Percentiles rank a stretch among this genome's conserved stretches.
Conservation (phyloP, 116 monocot genomes). For the Phalaenopsis hybrid region DNA sequence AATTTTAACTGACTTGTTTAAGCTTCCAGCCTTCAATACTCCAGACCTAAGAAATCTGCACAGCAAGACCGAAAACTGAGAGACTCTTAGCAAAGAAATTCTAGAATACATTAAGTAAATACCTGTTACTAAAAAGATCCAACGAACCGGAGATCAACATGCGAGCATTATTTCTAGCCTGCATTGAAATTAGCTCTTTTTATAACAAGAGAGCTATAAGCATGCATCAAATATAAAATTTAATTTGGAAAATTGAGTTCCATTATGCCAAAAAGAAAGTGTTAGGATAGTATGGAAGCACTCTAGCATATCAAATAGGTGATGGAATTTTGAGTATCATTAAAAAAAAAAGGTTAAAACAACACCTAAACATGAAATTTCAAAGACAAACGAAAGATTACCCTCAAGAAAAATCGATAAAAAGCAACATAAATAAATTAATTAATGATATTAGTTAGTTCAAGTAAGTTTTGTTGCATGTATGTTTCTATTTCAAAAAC, state of each 20-base stretch:
- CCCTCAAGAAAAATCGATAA: neutral
- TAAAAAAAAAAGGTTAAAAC: neutral
- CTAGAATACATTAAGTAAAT: slow-evolving; percentile 6
- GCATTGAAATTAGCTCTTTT: slow-evolving; percentile 4
- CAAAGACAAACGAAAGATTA: neutral
- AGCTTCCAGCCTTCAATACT: slow-evolving; percentile 66
- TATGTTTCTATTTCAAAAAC: neutral
- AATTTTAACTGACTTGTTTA: slow-evolving; percentile 37
- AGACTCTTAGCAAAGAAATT: neutral
- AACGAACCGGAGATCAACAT: slow-evolving; percentile 85
- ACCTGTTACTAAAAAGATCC: slow-evolving; percentile 85
- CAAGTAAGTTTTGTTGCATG: neutral
- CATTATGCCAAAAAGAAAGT: neutral
- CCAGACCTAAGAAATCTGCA: slow-evolving; percentile 69
- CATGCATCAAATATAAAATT: neutral
- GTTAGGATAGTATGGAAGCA: neutral
- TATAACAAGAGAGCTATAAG: neutral
- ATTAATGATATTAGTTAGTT: neutral
- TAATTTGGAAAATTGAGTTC: neutral
- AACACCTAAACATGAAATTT: neutral
- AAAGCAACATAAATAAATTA: neutral
- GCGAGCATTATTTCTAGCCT: slow-evolving; percentile 98
- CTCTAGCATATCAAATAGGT: neutral
- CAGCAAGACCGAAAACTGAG: slow-evolving; percentile 6
- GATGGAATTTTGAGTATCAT: neutral